A percentile compares a stretch with the other conserved stretches of the same genome.
These are phyloP conservation scores for Polychaeton citri DNA, from an alignment of 2,329 filamentous ascomycete genomes.

Conservation along the genomic window DNA sequence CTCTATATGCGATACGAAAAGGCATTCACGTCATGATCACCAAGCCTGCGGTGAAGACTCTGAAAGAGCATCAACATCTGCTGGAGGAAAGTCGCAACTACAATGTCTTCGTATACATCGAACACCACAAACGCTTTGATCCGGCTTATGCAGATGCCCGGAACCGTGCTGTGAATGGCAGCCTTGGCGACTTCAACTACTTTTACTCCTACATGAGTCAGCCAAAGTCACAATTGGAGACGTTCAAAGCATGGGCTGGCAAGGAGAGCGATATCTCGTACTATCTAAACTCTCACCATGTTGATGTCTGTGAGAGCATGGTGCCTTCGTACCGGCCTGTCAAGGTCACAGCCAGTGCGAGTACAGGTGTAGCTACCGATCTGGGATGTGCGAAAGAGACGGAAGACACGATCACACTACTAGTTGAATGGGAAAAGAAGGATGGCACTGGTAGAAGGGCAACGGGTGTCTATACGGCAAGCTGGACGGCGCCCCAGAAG, in stretches of 20 bases:
- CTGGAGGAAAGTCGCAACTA: constrained; percentile 58
- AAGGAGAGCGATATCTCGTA: constrained; percentile 88
- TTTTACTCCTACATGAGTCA: constrained; percentile 97
- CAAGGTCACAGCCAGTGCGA: constrained; percentile 64
- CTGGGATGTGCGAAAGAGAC: constrained; percentile 70
- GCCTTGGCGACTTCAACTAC: constrained; percentile 89
- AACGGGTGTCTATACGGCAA: constrained; percentile 83
- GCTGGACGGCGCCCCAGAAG: constrained; percentile 85
- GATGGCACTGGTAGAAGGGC: constrained; percentile 56
- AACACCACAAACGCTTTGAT: constrained; percentile 95
- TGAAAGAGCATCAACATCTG: constrained; percentile 66
- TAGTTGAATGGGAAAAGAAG: constrained; percentile 77
- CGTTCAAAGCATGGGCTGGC: constrained; percentile 89
- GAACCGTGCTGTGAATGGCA: constrained; percentile 50
- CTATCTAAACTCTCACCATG: constrained; percentile 90
- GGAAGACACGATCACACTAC: constrained; percentile 83
- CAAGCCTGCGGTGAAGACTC: constrained; percentile 79
- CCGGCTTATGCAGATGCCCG: constrained; percentile 83
- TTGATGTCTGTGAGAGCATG: constrained; percentile 89
- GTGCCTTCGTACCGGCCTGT: constrained; percentile 67
- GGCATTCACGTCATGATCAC: constrained; percentile 85
- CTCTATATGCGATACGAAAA: constrained; percentile 78
- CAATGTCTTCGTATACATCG: constrained; percentile 80
- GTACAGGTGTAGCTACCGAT: constrained; percentile 62
- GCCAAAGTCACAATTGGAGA: constrained; percentile 81